Conservation (phyloP, 1,284 basidiomycete genomes). For the Boletus albobrunnescens region DNA sequence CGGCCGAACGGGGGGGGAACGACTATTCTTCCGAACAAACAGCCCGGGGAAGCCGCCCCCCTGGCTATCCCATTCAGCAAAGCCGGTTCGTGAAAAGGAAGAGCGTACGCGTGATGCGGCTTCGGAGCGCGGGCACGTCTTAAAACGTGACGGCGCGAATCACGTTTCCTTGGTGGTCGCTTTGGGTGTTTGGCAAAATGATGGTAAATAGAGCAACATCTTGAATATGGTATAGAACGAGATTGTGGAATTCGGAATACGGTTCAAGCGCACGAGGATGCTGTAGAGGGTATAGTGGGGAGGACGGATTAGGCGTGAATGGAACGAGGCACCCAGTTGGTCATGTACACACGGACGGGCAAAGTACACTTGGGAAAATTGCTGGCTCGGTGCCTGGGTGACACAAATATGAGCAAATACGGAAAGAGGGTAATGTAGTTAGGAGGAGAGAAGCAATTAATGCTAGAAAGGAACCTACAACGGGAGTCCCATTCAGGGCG, state of each 20-base stretch:
- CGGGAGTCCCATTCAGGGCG: background rate
- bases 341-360: background rate
- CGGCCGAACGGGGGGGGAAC: background rate
- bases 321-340: background rate
- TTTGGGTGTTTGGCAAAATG: background rate
- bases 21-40: background rate
- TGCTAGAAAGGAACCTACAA: background rate
- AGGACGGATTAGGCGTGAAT: background rate
- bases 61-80: background rate
- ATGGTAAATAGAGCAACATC: background rate
- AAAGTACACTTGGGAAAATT: slow-evolving; percentile 13
- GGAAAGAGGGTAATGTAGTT: background rate
- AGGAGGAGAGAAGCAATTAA: slow-evolving; percentile 5
- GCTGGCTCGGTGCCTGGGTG: slow-evolving; percentile 19
- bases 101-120: background rate
- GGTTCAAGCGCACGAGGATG: background rate
- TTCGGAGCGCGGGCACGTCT: background rate
- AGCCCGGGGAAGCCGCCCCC: background rate
- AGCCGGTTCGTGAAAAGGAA: background rate
- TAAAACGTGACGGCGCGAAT: background rate
- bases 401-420: slow-evolving; percentile 12
- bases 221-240: background rate
- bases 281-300: background rate
- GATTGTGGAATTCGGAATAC: background rate
- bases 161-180: background rate